phyloP scores from a whole-genome alignment of 352 stramenopile genomes.

The Hyaloperonospora brassicae region DNA sequence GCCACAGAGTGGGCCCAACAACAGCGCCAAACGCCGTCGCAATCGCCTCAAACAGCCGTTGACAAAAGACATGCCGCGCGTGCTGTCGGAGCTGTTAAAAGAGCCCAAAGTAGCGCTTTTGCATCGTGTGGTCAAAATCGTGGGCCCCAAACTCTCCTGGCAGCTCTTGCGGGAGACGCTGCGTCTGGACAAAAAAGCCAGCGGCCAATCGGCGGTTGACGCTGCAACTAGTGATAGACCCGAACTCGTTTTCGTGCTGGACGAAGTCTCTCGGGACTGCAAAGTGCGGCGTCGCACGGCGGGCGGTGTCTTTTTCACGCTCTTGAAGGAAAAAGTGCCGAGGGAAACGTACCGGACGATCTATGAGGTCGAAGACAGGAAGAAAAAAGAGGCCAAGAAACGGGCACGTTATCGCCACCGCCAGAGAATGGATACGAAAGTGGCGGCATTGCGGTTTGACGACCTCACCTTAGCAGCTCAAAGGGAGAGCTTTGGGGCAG shows the following conservation, averaged over 20 bases:
- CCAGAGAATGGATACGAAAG: constrained; percentile 54
- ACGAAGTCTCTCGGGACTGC: constrained; percentile 30
- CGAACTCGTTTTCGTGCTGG: constrained; percentile 39
- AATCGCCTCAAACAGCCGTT: constrained; percentile 40
- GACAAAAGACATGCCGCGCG: constrained; percentile 46
- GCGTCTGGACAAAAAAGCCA: constrained; percentile 46
- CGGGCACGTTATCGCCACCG: constrained; percentile 33
- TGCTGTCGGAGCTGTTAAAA: constrained; percentile 43
- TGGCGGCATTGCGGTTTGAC: constrained; percentile 50
- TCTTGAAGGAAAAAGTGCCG: constrained; percentile 54
- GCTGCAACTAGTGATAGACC: constrained; percentile 38
- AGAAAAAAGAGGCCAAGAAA: constrained; percentile 74
- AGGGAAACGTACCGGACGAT: constrained; percentile 68
- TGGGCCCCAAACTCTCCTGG: constrained; percentile 55
- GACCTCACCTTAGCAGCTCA: constrained; percentile 33
- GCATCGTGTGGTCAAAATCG: constrained; percentile 60
- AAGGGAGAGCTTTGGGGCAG: background rate
- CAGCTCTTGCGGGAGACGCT: constrained; percentile 57
- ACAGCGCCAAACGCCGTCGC: constrained; percentile 25
- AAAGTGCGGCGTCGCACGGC: constrained; percentile 57
- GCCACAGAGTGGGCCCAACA: background rate
- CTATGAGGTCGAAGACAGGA: constrained; percentile 60
- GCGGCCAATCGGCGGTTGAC: constrained; percentile 45
- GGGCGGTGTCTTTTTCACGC: constrained; percentile 57
- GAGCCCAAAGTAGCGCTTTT: constrained; percentile 65